A percentile compares a stretch with the other conserved stretches of the same genome.
phyloP scores from a whole-genome alignment of 306 rosid species.

The Biancaea sappan region DNA sequence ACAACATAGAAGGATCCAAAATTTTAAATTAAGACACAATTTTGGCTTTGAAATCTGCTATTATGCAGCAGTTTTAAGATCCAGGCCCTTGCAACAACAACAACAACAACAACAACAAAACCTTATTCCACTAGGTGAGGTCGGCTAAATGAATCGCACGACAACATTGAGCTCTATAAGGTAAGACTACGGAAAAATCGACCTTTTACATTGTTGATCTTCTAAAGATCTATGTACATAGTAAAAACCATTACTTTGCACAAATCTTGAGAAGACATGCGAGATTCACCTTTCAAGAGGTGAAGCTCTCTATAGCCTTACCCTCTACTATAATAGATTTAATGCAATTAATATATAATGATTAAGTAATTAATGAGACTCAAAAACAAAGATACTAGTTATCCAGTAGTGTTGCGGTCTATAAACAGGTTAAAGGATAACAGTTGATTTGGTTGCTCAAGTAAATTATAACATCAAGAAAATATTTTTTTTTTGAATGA shows the following conservation, averaged over 20 bases:
- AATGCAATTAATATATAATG: background rate
- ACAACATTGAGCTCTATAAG: too few relatives aligned
- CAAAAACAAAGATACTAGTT: background rate
- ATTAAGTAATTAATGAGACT: background rate
- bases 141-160: too few relatives aligned
- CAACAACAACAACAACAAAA: too few relatives aligned
- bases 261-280: too few relatives aligned
- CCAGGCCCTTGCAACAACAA: constrained; percentile 24
- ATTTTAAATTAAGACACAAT: background rate
- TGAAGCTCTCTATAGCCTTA: too few relatives aligned
- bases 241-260: too few relatives aligned
- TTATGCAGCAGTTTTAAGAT: background rate
- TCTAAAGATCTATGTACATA: too few relatives aligned
- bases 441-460: background rate
- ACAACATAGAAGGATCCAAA: background rate
- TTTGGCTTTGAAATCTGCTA: constrained; percentile 11
- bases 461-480: background rate
- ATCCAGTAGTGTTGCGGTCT: background rate
- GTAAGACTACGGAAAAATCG: too few relatives aligned
- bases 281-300: too few relatives aligned
- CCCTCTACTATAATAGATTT: background rate
- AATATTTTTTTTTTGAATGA: background rate
- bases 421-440: background rate
- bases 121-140: too few relatives aligned
- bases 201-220: too few relatives aligned